These are phyloP conservation scores for Monosporascus sp. DNA, from an alignment of 2,329 filamentous ascomycete genomes.

Conservation along the genomic window DNA sequence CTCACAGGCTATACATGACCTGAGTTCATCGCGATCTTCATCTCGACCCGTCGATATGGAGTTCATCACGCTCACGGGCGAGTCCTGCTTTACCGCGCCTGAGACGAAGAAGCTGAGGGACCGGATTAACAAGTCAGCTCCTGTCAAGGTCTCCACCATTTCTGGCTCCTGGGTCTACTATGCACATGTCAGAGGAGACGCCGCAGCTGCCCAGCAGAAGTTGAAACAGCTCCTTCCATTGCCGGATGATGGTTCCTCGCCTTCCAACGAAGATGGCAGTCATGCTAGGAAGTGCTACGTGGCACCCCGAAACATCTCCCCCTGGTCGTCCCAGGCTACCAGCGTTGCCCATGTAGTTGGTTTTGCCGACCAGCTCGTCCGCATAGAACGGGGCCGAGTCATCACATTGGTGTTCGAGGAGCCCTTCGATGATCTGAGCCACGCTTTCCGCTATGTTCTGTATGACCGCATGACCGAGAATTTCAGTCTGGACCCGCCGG, in stretches of 20 bases:
- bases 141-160: constrained; percentile 42
- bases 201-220: constrained; percentile 36
- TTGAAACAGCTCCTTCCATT: constrained; percentile 42
- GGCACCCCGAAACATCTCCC: constrained; percentile 78
- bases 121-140: constrained; percentile 34
- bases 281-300: constrained; percentile 48
- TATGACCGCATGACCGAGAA: constrained; percentile 96
- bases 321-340: constrained; percentile 96
- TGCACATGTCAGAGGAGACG: constrained; percentile 50
- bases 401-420: constrained; percentile 63
- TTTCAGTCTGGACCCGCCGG: constrained; percentile 61
- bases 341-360: constrained; percentile 91
- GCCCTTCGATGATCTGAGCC: constrained; percentile 39
- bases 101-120: constrained; percentile 41
- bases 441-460: constrained; percentile 63
- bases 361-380: constrained; percentile 61
- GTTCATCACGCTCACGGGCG: constrained; percentile 26
- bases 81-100: constrained; percentile 45
- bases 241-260: constrained; percentile 13
- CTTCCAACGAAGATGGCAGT: constrained; percentile 11
- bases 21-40: too few species aligned
- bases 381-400: constrained; percentile 82
- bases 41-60: constrained; percentile 13
- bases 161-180: constrained; percentile 61
- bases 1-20: too few species aligned